Conservation (phyloP, 306 rosid genomes). For the Ormosia semicastrata region DNA sequence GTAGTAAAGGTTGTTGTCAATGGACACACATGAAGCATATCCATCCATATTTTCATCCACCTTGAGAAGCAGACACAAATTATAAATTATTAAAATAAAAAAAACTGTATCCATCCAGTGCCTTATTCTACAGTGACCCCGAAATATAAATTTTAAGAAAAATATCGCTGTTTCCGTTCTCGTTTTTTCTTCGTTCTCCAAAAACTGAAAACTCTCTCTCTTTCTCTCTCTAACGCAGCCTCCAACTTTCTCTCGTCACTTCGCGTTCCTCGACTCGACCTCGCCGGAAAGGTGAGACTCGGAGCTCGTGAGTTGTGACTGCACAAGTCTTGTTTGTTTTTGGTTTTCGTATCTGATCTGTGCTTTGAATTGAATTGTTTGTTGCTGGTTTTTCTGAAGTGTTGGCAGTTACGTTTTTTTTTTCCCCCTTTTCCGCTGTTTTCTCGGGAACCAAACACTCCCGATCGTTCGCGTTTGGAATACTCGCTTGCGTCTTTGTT, state of each 20-base stretch:
- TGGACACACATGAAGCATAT: background rate
- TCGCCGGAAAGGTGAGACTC: slow-evolving; percentile 37
- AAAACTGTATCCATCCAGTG: slow-evolving; percentile 19
- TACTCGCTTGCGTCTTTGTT: background rate
- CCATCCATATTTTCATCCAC: slow-evolving; percentile 15
- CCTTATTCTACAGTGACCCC: slow-evolving; percentile 3
- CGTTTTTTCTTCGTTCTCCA: slow-evolving; percentile 34
- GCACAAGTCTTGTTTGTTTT: background rate
- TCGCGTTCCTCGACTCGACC: background rate
- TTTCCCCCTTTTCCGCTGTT: background rate
- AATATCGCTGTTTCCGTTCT: slow-evolving; percentile 28
- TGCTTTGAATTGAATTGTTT: slow-evolving; percentile 13
- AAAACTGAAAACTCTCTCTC: slow-evolving; percentile 1
- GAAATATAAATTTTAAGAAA: slow-evolving; percentile 16
- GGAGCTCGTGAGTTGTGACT: background rate
- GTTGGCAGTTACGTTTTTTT: background rate
- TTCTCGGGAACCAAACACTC: background rate
- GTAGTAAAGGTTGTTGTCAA: slow-evolving; percentile 30
- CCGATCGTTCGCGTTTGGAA: background rate
- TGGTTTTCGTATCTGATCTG: slow-evolving; percentile 29
- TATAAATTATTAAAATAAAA: background rate
- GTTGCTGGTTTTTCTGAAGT: slow-evolving; percentile 4
- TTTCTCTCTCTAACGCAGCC: slow-evolving; percentile 19
- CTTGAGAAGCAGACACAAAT: slow-evolving; percentile 4
- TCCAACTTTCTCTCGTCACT: slow-evolving; percentile 15